Evolutionary conservation across 345 rosid species (phyloP).

Genomic region (Aquilaria sinensis): DNA sequence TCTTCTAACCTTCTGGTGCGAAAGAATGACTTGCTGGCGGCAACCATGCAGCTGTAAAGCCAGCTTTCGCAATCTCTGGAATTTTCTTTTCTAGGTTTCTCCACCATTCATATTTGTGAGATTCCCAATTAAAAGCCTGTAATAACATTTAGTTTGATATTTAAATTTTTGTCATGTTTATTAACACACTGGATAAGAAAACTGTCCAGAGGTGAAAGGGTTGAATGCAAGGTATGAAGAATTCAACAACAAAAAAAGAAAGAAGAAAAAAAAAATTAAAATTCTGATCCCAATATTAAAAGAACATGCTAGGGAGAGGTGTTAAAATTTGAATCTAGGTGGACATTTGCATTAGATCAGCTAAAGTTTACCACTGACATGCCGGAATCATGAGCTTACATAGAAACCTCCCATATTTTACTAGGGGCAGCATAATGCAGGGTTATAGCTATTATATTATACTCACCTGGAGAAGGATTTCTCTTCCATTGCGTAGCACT

Average conservation of each 20-base stretch:
- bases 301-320: background rate
- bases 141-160: conserved; percentile 8
- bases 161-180: background rate
- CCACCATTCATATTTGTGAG: conserved; percentile 91
- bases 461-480: conserved; percentile 73
- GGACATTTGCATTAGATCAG: background rate
- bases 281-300: no score
- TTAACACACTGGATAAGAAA: background rate
- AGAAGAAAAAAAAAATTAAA: background rate
- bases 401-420: conserved; percentile 3
- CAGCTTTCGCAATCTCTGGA: conserved; percentile 71
- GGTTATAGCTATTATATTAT: background rate
- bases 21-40: conserved; percentile 78
- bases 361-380: background rate
- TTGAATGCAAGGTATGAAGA: no score
- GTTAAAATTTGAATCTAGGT: background rate
- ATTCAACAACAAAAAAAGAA: background rate
- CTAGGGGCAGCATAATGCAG: background rate
- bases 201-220: no score
- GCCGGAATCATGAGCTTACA: background rate
- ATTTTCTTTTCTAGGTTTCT: conserved; percentile 65
- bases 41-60: conserved; percentile 85
- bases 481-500: conserved; percentile 56
- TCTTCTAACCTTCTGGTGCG: conserved; percentile 67
- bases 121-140: conserved; percentile 95